These are phyloP conservation scores for Lathyrus tuberosus DNA, from an alignment of 306 rosid genomes.

Conservation along the genomic window DNA sequence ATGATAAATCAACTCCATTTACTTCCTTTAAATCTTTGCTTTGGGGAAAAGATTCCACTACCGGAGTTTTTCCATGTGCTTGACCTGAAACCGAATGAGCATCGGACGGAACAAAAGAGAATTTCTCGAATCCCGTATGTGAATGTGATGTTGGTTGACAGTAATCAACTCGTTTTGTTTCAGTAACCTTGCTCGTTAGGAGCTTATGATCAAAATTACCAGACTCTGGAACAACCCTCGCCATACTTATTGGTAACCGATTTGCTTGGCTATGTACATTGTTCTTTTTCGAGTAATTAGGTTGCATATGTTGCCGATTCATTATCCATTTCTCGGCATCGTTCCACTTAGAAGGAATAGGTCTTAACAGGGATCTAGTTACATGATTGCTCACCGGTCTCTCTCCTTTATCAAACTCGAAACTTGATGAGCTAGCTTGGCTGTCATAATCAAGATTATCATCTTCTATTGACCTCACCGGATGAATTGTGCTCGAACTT, in stretches of 20 bases:
- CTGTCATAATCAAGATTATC: conserved; percentile 92
- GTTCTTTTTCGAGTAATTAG: conserved; percentile 55
- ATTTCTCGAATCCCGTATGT: conserved; percentile 65
- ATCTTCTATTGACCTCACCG: conserved; percentile 63
- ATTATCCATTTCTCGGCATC: conserved; percentile 98
- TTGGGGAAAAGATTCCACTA: conserved; percentile 55
- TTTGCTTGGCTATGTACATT: conserved; percentile 55
- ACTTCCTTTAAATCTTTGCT: conserved; percentile 67
- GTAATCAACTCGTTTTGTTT: conserved; percentile 77
- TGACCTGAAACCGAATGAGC: conserved; percentile 48
- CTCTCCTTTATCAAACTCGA: conserved; percentile 95
- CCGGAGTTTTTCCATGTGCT: conserved; percentile 50
- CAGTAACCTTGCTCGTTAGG: conserved; percentile 48
- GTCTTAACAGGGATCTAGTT: conserved; percentile 65
- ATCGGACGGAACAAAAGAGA: conserved; percentile 67
- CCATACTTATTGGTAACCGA: conserved; percentile 65
- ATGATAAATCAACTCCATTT: conserved; percentile 40
- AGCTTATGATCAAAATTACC: conserved; percentile 58
- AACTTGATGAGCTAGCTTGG: conserved; percentile 96
- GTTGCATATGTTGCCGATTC: conserved; percentile 63
- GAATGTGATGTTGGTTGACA: conserved; percentile 65
- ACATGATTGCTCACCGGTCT: conserved; percentile 58
- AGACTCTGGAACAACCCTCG: conserved; percentile 79
- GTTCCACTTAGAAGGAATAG: conserved; percentile 92
- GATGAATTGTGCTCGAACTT: conserved; percentile 70